Evolutionary conservation across 441 rosid genomes (phyloP), one percentile per base, ranked within the genome.

Genomic region (Raphanus hybrid): DNA sequence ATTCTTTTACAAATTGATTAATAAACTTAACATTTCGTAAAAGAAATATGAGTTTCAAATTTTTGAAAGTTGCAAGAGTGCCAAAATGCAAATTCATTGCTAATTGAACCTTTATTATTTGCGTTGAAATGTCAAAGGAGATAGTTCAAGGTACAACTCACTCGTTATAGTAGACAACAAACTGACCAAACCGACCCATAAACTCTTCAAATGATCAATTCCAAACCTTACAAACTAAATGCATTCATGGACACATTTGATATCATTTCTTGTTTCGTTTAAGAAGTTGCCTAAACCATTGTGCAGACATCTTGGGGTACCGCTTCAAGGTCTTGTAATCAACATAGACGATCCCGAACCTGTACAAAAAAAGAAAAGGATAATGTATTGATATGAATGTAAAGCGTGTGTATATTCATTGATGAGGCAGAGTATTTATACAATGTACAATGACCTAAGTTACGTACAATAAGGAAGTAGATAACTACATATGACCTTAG

Each of bases 221-320:
- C 8, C 45, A 73, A 55, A 39, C 64, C 3, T 50, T 29, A 23
- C 10, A 66, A 41, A 12, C 34, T 16, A 54, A 62, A 68, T n/a
- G 29, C 59, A 41, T 16, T 3, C 48, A 50, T 69, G 18, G 16
- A 48, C 26, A 39, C 43, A 63, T 68, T 8, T 48, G 54, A 14
- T 48, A 34, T 79, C 64, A 79, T 32, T 74, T 69, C 35, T 81
- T 77, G 8, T 78, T 84, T 57, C 84, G 70, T 61, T 75, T 50
- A 11, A 95, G 91, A 27, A 95, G 77, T 73, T 89, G 84, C 79
- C 62, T 82, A 82, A 92, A 95, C 98, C 99, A 96, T 50, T 87
- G 85, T 32, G 98, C 97, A 0, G 99, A 93, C 95, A 88, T 89
- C 81, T 93, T 93, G 0, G 98, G 99, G 70, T 89, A 85, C 79